Conservation (phyloP, 805 yeast genomes). For the Candida taoyuanica region DNA sequence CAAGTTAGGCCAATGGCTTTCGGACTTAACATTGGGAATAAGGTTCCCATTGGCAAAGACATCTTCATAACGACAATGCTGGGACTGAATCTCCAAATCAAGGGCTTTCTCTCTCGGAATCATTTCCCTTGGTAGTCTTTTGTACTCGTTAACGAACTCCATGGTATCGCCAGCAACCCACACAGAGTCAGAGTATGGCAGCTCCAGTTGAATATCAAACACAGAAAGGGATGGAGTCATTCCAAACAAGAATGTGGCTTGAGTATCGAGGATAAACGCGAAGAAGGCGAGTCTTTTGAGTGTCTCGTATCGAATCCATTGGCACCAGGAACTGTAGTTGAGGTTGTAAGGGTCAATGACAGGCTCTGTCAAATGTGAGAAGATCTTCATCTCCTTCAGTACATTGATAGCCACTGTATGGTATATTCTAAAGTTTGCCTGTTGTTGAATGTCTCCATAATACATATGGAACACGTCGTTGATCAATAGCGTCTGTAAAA, state of each 20-base stretch:
- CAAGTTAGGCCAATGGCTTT: constrained; percentile 34
- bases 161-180: constrained; percentile 34
- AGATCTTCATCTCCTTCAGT: constrained; percentile 19
- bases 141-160: constrained; percentile 25
- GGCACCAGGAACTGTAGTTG: constrained; percentile 32
- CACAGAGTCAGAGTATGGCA: constrained; percentile 42
- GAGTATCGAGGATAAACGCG: constrained; percentile 39
- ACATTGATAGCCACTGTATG: constrained; percentile 24
- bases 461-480: constrained; percentile 25
- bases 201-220: constrained; percentile 40
- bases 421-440: constrained; percentile 16
- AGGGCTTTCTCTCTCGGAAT: constrained; percentile 6
- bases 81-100: constrained; percentile 4
- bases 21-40: constrained; percentile 27
- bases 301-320: constrained; percentile 44
- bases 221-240: constrained; percentile 33
- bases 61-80: constrained; percentile 11
- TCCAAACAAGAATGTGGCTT: constrained; percentile 33
- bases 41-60: constrained; percentile 16
- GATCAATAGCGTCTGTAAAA: constrained; percentile 26
- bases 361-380: constrained; percentile 14
- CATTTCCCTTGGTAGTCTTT: constrained; percentile 27
- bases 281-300: constrained; percentile 39
- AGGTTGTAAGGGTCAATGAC: constrained; percentile 3
- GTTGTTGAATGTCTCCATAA: constrained; percentile 23